Percentiles rank a stretch among this genome's conserved stretches.
phyloP scores from a whole-genome alignment of 306 rosid genomes.

The Glycine latifolia region DNA sequence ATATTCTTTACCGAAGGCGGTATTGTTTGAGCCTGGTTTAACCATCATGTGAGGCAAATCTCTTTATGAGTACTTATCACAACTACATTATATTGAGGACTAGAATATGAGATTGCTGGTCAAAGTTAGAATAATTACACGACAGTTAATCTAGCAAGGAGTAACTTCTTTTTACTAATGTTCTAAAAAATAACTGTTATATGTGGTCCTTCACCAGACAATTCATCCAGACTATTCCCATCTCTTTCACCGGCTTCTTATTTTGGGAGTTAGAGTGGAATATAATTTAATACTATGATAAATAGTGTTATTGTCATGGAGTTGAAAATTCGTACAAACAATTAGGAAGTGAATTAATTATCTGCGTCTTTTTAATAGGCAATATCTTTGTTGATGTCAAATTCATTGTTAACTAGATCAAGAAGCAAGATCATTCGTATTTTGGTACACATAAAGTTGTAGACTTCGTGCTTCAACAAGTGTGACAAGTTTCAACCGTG shows the following conservation, averaged over 20 bases:
- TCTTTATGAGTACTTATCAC: no score
- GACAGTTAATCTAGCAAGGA: no score
- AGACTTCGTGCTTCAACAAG: constrained; percentile 28
- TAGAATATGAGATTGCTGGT: no score
- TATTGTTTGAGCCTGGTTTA: no score
- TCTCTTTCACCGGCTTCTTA: neutral
- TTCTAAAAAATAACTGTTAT: neutral
- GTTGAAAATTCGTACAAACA: constrained; percentile 1
- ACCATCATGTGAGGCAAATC: no score
- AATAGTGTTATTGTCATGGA: constrained; percentile 4
- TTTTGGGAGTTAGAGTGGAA: neutral
- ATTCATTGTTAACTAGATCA: constrained; percentile 15
- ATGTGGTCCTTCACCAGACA: neutral
- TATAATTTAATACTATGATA: neutral
- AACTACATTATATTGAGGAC: no score
- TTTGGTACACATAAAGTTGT: constrained; percentile 30
- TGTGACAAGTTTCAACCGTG: constrained; percentile 16
- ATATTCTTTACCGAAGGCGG: no score
- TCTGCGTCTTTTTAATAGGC: neutral
- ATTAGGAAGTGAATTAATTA: neutral
- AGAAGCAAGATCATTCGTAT: neutral
- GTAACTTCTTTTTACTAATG: neutral
- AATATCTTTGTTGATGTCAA: constrained; percentile 7
- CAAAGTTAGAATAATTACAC: no score
- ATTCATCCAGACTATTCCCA: neutral